Evolutionary conservation across 768 basidiomycete genomes (phyloP).

Genomic region (Tremella fuciformis): DNA sequence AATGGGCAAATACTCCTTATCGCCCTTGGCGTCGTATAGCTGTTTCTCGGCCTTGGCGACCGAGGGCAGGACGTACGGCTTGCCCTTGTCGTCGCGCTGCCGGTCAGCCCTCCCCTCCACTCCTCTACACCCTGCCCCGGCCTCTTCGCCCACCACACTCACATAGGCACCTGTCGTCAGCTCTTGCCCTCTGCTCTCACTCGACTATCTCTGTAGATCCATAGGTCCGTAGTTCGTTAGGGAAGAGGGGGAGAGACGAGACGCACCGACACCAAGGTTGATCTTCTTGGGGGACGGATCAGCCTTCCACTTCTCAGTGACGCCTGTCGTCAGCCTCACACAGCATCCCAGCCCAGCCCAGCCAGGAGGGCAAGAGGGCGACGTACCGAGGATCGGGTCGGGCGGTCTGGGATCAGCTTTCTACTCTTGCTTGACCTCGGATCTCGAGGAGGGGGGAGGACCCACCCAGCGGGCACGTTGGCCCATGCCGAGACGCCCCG

Average conservation of each 20-base stretch:
- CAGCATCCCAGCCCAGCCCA: neutral
- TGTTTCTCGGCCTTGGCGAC: constrained; percentile 75
- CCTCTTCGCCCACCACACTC: constrained; percentile 17
- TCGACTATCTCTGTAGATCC: no score
- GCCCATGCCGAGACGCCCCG: constrained; percentile 41
- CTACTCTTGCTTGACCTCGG: constrained; percentile 1
- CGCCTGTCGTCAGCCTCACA: constrained; percentile 34
- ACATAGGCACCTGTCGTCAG: constrained; percentile 43
- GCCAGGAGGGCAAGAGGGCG: no score
- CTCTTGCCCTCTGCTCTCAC: neutral
- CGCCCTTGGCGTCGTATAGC: constrained; percentile 64
- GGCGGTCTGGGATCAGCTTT: constrained; percentile 37
- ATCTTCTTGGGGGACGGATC: constrained; percentile 90
- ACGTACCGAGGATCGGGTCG: constrained; percentile 48
- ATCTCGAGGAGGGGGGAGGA: constrained; percentile 1
- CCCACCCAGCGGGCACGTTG: constrained; percentile 47
- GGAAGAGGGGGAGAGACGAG: constrained; percentile 55
- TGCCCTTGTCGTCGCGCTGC: constrained; percentile 79
- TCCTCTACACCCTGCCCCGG: neutral
- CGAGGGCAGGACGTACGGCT: constrained; percentile 85
- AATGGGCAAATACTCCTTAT: constrained; percentile 98
- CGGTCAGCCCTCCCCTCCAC: neutral
- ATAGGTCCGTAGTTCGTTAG: no score
- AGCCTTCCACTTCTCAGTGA: constrained; percentile 95
- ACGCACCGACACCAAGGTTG: constrained; percentile 92